Base-by-base conservation (phyloP, 768 basidiomycete genomes). In the Serendipita vermifera region DNA sequence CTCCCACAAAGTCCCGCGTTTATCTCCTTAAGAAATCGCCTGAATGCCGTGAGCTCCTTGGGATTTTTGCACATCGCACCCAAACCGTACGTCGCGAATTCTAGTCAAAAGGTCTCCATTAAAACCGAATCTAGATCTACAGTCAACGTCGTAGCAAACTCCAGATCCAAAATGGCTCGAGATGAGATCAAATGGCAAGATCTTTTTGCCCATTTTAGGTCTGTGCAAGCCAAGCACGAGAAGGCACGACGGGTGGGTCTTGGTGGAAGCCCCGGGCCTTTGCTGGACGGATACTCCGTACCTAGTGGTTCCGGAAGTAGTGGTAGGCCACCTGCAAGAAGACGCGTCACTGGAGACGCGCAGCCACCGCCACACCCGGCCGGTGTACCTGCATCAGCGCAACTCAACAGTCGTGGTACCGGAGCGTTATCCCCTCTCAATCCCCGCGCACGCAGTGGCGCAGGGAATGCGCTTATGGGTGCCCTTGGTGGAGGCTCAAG, bases 141-240 rank as follows among this genome's bases (percentile, higher is more conserved):
- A 5, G 57, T 65, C 1, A 64, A 71, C 20, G 41, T 51, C 7
- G 46, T 51, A 4, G 61, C 74, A 24, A 65, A 81, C 2, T 73
- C 81, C 17, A 80, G 90, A 22, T 85, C 89, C 3, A 94, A 94
- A 67, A 64, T 83, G 0, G 73, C 80, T 29, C 75, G 76, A 2
- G 91, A 88, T 38, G 91, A 96, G 55, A 96, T 99, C 66, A 97
- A 96, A 66, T 99, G 96, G 96, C 83, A 84, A 64, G 96, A 98
- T 59, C 76, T 99, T 0, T 77, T 98, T 7, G 75, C 77, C 3
- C 96, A 99, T 67, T 99, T 99, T 74, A 83, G 93, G 15, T 72
- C 79, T 0, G 82, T 96, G 1, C 96, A 99, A 68, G 75, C 77
- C 32, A 85, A 82, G 62, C 93, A 98, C 65, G 93, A 98, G 71